Conservation (phyloP, 2,329 filamentous ascomycete species). For the Lachnellula willkommii region DNA sequence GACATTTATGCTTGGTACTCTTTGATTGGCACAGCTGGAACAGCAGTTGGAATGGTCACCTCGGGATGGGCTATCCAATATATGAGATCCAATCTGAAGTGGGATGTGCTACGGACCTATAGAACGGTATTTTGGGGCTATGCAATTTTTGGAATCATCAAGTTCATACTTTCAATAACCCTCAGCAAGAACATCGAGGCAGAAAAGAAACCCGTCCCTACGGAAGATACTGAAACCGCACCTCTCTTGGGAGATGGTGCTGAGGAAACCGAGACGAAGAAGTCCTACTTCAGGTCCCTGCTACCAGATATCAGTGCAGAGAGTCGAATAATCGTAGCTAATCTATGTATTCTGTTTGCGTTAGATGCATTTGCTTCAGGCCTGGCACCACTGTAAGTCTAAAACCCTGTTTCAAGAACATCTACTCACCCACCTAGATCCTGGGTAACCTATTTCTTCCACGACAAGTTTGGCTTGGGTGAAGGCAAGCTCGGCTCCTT, state of each 20-base stretch:
- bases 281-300: conserved; percentile 29
- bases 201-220: conserved; percentile 32
- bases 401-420: background rate
- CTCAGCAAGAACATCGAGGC: conserved; percentile 40
- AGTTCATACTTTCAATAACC: conserved; percentile 46
- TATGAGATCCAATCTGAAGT: conserved; percentile 39
- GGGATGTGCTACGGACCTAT: conserved; percentile 45
- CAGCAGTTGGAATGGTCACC: conserved; percentile 53
- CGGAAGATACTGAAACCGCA: conserved; percentile 24
- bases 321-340: conserved; percentile 50
- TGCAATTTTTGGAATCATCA: conserved; percentile 50
- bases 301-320: conserved; percentile 53
- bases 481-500: conserved; percentile 48
- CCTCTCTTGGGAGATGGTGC: conserved; percentile 24
- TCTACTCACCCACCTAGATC: conserved; percentile 43
- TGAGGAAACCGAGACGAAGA: conserved; percentile 19
- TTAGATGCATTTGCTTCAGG: conserved; percentile 67
- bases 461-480: conserved; percentile 42
- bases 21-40: conserved; percentile 52
- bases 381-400: conserved; percentile 55
- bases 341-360: conserved; percentile 62
- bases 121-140: conserved; percentile 54
- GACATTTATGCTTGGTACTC: conserved; percentile 61
- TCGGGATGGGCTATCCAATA: conserved; percentile 55
- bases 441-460: conserved; percentile 55